Percentiles rank a stretch among this genome's conserved stretches.
These are phyloP conservation scores for Aureobasidium sp. DNA, from an alignment of 2,329 filamentous ascomycete genomes.

Conservation along the genomic window DNA sequence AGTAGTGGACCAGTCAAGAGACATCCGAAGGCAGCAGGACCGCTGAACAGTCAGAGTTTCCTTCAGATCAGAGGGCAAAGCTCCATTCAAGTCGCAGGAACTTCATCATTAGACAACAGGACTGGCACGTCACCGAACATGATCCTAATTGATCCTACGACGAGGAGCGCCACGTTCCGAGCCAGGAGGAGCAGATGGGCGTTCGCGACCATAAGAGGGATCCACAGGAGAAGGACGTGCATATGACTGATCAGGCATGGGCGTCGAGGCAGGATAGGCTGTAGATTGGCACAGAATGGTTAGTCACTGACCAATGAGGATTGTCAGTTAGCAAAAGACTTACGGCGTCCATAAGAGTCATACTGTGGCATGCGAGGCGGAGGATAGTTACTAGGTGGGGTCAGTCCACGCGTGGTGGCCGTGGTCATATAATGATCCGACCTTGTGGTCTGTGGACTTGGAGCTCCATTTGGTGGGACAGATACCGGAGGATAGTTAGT, in stretches of 20 bases:
- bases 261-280: constrained; percentile 4
- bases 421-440: neutral
- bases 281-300: neutral
- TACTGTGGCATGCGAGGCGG: constrained; percentile 6
- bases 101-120: too few species aligned
- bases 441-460: constrained; percentile 12
- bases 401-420: constrained; percentile 1
- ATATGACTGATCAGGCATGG: constrained; percentile 7
- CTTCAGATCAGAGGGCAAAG: neutral
- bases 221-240: constrained; percentile 11
- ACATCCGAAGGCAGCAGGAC: neutral
- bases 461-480: neutral
- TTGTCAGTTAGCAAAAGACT: neutral
- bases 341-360: constrained; percentile 19
- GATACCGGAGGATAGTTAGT: constrained; percentile 4
- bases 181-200: constrained; percentile 1
- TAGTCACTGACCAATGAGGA: neutral
- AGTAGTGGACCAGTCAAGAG: too few species aligned
- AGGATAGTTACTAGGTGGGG: constrained; percentile 12
- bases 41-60: neutral
- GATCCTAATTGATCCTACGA: constrained; percentile 9
- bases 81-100: neutral
- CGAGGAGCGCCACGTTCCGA: constrained; percentile 13
- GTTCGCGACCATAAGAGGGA: neutral
- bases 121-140: neutral